A percentile compares a stretch with the other conserved stretches of the same genome.
Conservation (phyloP, 306 rosid species). For the Quercus cerris region DNA sequence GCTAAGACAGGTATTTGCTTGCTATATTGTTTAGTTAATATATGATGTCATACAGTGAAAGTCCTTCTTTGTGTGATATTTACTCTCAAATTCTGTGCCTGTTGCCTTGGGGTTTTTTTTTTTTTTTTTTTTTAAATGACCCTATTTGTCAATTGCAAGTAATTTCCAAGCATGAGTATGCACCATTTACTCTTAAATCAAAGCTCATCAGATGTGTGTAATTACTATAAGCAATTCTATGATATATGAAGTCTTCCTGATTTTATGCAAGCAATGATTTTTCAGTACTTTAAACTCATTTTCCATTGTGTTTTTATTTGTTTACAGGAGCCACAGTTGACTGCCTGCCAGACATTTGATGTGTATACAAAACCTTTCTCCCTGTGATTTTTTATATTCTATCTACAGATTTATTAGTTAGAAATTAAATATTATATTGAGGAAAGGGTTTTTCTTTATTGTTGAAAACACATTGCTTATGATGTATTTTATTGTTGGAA, state of each 20-base stretch:
- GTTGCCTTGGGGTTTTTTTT: neutral
- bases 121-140: neutral
- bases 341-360: constrained; percentile 74
- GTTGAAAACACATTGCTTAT: neutral
- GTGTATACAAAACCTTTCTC: constrained; percentile 74
- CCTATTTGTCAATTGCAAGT: neutral
- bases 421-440: neutral
- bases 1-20: constrained; percentile 50
- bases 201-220: neutral
- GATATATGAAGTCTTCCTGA: neutral
- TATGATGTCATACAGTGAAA: neutral
- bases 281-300: constrained; percentile 1
- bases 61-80: neutral
- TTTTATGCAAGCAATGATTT: neutral
- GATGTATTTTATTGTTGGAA: neutral
- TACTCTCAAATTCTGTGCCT: neutral
- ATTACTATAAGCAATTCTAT: neutral
- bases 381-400: constrained; percentile 37
- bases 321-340: constrained; percentile 93
- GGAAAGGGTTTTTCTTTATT: neutral
- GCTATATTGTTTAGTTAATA: neutral
- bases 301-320: constrained; percentile 16
- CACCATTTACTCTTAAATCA: neutral
- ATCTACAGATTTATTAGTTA: neutral
- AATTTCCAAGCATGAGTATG: neutral